Conservation (phyloP, 371 early-diverging fungal species). For the Mucor saturninus region DNA sequence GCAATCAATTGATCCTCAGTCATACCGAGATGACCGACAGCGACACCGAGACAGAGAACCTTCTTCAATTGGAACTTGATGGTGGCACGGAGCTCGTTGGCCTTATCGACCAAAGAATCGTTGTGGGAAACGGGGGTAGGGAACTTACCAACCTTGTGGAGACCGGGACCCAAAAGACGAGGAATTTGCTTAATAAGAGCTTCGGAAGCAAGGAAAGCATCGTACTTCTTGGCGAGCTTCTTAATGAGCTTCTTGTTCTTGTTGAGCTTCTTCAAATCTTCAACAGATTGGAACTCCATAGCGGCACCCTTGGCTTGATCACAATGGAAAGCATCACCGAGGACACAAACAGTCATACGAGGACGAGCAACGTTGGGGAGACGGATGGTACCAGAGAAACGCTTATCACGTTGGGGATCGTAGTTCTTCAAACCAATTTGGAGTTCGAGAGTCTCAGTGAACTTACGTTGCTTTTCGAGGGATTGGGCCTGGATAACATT, state of each 20-base stretch:
- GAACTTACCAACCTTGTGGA: slow-evolving; percentile 97
- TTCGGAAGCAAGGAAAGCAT: slow-evolving; percentile 98
- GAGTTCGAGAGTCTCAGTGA: slow-evolving; percentile 95
- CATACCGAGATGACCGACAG: slow-evolving; percentile 97
- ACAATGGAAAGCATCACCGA: slow-evolving; percentile 97
- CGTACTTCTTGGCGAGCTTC: slow-evolving; percentile 94
- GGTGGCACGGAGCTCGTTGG: slow-evolving; percentile 95
- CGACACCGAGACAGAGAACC: slow-evolving; percentile 97
- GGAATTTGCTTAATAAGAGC: slow-evolving; percentile 98
- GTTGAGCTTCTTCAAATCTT: slow-evolving; percentile 98
- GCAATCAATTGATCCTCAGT: slow-evolving; percentile 93
- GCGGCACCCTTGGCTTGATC: slow-evolving; percentile 93
- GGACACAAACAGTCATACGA: slow-evolving; percentile 91
- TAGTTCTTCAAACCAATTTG: slow-evolving; percentile 99
- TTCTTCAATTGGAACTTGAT: slow-evolving; percentile 99
- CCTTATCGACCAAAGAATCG: slow-evolving; percentile 91
- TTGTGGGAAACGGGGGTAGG: slow-evolving; percentile 95
- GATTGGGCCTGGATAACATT: slow-evolving; percentile 69
- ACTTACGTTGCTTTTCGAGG: slow-evolving; percentile 90
- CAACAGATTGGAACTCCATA: slow-evolving; percentile 94
- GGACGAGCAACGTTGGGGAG: slow-evolving; percentile 79
- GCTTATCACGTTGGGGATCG: slow-evolving; percentile 74
- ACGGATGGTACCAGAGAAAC: slow-evolving; percentile 39
- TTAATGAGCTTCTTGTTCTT: slow-evolving; percentile 99
- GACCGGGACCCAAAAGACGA: slow-evolving; percentile 96